These are phyloP conservation scores for Gnetum montanum DNA, from an alignment of 75 land plant genomes.

Conservation along the genomic window DNA sequence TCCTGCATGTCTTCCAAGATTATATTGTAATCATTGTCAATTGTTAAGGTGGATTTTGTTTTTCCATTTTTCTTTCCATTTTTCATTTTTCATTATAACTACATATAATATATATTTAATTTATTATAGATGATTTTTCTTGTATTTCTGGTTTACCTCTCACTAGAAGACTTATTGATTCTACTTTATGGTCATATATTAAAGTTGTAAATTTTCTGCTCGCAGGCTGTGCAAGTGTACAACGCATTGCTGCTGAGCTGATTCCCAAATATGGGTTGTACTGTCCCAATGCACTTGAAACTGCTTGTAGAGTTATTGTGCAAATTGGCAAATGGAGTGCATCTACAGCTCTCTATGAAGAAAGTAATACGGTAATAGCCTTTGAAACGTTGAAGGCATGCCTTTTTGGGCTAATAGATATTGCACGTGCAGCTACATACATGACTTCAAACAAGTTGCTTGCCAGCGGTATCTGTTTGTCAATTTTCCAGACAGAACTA, in stretches of 20 bases:
- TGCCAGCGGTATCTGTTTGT: constrained; percentile 44
- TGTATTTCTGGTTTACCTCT: too few species aligned
- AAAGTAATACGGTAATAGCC: constrained; percentile 55
- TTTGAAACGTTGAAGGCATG: constrained; percentile 71
- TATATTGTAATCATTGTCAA: too few species aligned
- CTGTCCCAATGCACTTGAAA: constrained; percentile 91
- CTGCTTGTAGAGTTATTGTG: constrained; percentile 59
- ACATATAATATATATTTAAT: too few species aligned
- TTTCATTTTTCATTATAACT: too few species aligned
- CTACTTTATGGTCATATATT: too few species aligned
- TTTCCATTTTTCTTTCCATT: too few species aligned
- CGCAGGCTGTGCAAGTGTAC: constrained; percentile 85
- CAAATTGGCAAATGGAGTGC: constrained; percentile 67
- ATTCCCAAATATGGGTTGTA: constrained; percentile 86
- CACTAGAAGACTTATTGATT: too few species aligned
- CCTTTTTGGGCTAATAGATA: constrained; percentile 61
- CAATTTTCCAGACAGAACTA: constrained; percentile 51
- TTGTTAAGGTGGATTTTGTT: too few species aligned
- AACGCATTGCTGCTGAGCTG: constrained; percentile 82
- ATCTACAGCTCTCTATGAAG: constrained; percentile 32
- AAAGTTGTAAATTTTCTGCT: neutral
- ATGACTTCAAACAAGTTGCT: constrained; percentile 39
- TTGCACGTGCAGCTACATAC: constrained; percentile 44
- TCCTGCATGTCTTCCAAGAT: too few species aligned
- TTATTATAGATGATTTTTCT: too few species aligned